Percentiles rank a stretch among this genome's conserved stretches.
phyloP scores from a whole-genome alignment of 2,329 filamentous ascomycete species.

The Aspergillus tubingensis region DNA sequence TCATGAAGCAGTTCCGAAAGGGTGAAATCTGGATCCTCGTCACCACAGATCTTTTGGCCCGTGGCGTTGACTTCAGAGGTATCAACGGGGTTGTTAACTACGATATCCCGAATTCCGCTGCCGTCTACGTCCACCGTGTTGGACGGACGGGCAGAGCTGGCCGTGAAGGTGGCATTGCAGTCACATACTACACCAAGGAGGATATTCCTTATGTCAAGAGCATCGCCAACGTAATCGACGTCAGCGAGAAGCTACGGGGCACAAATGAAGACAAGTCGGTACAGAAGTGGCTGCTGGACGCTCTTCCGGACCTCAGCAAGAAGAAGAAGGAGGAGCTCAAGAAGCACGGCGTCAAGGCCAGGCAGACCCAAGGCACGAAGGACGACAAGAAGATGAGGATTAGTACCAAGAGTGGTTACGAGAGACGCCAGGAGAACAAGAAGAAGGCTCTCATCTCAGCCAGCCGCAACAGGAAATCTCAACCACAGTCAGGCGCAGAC shows the following conservation, averaged over 20 bases:
- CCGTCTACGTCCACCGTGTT: constrained; percentile 89
- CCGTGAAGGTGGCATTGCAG: constrained; percentile 79
- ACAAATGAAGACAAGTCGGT: constrained; percentile 59
- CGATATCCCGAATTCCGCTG: constrained; percentile 88
- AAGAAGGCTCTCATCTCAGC: constrained; percentile 48
- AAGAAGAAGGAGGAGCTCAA: constrained; percentile 80
- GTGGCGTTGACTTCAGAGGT: constrained; percentile 91
- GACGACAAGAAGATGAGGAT: constrained; percentile 64
- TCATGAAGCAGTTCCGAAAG: constrained; percentile 87
- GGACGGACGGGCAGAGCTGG: constrained; percentile 89
- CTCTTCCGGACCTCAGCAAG: constrained; percentile 81
- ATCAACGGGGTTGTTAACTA: constrained; percentile 98
- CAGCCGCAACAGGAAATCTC: constrained; percentile 40
- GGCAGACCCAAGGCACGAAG: constrained; percentile 52
- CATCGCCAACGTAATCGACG: constrained; percentile 88
- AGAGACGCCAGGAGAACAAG: constrained; percentile 49
- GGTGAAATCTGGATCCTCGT: constrained; percentile 97
- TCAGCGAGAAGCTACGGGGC: constrained; percentile 70
- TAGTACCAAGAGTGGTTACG: constrained; percentile 60
- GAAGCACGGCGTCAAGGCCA: constrained; percentile 75
- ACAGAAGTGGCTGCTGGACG: constrained; percentile 84
- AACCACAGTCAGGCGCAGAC: constrained; percentile 17
- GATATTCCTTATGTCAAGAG: constrained; percentile 88
- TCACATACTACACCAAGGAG: constrained; percentile 94
- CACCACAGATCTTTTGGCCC: constrained; percentile 88